Evolutionary conservation across 371 early-diverging fungal genomes (phyloP).

Genomic region (Mucor piriformis): DNA sequence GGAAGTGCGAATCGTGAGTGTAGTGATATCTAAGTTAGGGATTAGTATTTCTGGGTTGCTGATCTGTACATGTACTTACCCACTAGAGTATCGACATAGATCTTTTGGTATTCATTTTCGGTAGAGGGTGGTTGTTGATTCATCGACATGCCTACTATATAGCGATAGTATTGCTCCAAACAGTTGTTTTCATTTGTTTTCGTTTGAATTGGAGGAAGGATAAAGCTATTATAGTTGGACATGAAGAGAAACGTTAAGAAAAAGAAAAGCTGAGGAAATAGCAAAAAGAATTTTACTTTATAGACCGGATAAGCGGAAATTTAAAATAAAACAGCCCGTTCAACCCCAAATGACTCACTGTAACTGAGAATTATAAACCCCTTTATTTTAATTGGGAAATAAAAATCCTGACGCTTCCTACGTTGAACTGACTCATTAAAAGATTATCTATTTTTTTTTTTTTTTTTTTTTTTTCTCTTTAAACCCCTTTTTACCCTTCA

Average conservation of each 20-base stretch:
- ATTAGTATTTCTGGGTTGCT: conserved; percentile 34
- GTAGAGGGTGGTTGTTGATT: conserved; percentile 10
- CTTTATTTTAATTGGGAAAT: not conserved
- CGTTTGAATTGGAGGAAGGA: conserved; percentile 1
- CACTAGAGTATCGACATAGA: conserved; percentile 51
- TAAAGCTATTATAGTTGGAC: conserved; percentile 23
- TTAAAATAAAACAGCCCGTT: not conserved
- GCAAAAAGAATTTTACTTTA: not conserved
- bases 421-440: conserved; percentile 7
- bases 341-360: not conserved
- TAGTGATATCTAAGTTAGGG: conserved; percentile 58
- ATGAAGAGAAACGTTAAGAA: conserved; percentile 6
- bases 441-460: not conserved
- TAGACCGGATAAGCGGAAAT: not conserved
- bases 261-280: conserved; percentile 12
- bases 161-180: conserved; percentile 29
- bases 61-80: conserved; percentile 27
- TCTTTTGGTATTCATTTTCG: conserved; percentile 24
- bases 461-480: not conserved
- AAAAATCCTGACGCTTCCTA: conserved; percentile 1
- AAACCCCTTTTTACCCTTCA: not conserved
- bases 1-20: conserved; percentile 44
- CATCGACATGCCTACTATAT: conserved; percentile 22
- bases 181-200: conserved; percentile 6
- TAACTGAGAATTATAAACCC: not conserved